phyloP scores from a whole-genome alignment of 176 grass and related monocot species.

The Poa annua region DNA sequence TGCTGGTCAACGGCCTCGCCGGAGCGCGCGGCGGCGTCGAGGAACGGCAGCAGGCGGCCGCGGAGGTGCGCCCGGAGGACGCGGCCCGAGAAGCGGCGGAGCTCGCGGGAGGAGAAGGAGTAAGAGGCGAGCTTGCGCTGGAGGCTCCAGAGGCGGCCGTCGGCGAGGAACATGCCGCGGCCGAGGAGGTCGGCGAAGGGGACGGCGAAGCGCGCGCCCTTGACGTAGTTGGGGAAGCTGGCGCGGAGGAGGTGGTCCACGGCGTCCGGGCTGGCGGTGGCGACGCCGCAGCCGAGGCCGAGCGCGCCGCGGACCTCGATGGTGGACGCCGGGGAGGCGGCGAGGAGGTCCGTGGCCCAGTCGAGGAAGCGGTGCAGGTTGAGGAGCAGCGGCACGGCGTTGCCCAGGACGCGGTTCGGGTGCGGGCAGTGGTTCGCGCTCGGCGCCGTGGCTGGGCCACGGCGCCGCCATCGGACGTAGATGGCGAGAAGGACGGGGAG shows the following conservation, averaged over 20 bases:
- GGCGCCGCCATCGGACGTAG: slow-evolving; percentile 2
- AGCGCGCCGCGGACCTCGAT: slow-evolving; percentile 55
- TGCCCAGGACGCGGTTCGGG: slow-evolving; percentile 61
- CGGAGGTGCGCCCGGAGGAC: slow-evolving; percentile 47
- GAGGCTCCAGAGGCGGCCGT: slow-evolving; percentile 61
- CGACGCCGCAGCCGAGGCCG: slow-evolving; percentile 59
- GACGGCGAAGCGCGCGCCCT: slow-evolving; percentile 54
- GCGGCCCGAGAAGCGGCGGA: slow-evolving; percentile 47
- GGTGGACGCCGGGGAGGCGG: slow-evolving; percentile 53
- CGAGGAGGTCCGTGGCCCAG: slow-evolving; percentile 67
- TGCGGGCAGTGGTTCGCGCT: slow-evolving; percentile 55
- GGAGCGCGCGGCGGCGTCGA: slow-evolving; percentile 40
- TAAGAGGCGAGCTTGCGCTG: slow-evolving; percentile 70
- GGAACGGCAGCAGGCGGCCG: slow-evolving; percentile 50
- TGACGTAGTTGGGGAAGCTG: slow-evolving; percentile 65
- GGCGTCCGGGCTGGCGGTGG: slow-evolving; percentile 54
- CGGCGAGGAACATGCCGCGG: slow-evolving; percentile 51
- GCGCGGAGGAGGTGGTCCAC: slow-evolving; percentile 62
- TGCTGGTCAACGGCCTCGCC: slow-evolving; percentile 51
- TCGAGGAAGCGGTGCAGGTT: slow-evolving; percentile 81
- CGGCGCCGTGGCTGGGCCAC: not conserved
- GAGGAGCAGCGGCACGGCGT: slow-evolving; percentile 52
- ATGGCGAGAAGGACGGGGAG: slow-evolving; percentile 21
- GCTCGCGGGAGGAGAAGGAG: slow-evolving; percentile 60
- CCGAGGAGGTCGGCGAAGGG: slow-evolving; percentile 64